A percentile compares a stretch with the other conserved stretches of the same genome.
Evolutionary conservation across 2,329 filamentous ascomycete species (phyloP).

Genomic region (Pseudogymnoascus sp.): DNA sequence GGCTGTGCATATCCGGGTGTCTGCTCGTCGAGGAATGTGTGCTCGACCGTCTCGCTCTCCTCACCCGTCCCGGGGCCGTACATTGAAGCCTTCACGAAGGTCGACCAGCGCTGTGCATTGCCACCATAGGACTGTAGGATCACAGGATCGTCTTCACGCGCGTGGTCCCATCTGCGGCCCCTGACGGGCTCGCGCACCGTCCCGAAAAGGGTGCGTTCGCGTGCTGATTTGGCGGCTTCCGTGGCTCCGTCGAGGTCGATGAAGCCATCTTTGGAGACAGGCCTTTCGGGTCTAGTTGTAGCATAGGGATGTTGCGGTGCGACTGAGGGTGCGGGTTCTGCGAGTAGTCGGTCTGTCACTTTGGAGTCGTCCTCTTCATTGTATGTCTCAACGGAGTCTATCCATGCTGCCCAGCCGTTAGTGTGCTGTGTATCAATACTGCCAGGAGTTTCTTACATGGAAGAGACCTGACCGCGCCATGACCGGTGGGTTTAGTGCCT

Average conservation of each 20-base stretch:
- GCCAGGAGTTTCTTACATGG: background rate
- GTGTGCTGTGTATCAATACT: background rate
- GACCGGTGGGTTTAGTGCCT: background rate
- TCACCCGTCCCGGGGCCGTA: slow-evolving; percentile 23
- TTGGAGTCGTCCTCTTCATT: slow-evolving; percentile 17
- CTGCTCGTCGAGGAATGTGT: slow-evolving; percentile 22
- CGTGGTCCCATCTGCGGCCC: slow-evolving; percentile 30
- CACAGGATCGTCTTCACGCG: slow-evolving; percentile 27
- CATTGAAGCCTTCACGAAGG: slow-evolving; percentile 26
- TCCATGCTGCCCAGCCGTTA: slow-evolving; percentile 25
- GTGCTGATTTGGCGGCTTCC: slow-evolving; percentile 18
- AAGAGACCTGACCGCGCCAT: background rate
- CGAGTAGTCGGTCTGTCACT: slow-evolving; percentile 19
- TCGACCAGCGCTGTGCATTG: slow-evolving; percentile 23
- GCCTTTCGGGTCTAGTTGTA: slow-evolving; percentile 13
- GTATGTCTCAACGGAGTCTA: slow-evolving; percentile 26
- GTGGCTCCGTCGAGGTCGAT: slow-evolving; percentile 23
- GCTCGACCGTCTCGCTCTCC: slow-evolving; percentile 23
- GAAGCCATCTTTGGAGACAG: slow-evolving; percentile 23
- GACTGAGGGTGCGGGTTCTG: slow-evolving; percentile 22
- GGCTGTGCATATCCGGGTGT: slow-evolving; percentile 29
- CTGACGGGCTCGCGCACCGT: slow-evolving; percentile 26
- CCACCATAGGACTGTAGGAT: slow-evolving; percentile 23
- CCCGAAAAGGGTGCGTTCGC: slow-evolving; percentile 26
- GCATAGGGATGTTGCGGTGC: slow-evolving; percentile 23